Evolutionary conservation across 208 protist genomes (phyloP).

Genomic region (Leishmania amazonensis): DNA sequence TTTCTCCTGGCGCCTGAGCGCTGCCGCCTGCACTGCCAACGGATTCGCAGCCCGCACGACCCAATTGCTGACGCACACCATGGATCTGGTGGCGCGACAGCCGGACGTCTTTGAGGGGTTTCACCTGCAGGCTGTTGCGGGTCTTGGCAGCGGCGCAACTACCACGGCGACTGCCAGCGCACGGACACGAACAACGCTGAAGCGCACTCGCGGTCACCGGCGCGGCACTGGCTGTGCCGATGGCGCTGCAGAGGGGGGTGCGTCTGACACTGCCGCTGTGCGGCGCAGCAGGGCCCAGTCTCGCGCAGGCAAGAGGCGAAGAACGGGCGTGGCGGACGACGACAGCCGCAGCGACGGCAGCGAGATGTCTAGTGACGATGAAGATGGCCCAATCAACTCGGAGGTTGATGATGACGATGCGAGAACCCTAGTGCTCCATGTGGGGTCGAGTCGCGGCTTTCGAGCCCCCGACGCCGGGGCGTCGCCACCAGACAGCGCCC

Average conservation of each 20-base stretch:
- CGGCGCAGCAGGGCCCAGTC: background rate
- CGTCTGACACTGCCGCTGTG: background rate
- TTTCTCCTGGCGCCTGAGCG: conserved; percentile 21
- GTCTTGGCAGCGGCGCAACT: background rate
- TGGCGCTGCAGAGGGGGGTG: background rate
- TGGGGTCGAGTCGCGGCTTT: background rate
- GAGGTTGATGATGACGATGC: background rate
- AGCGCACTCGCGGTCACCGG: background rate
- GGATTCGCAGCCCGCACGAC: conserved; percentile 8
- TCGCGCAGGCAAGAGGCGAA: conserved; percentile 6
- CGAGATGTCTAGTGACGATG: background rate
- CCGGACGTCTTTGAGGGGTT: conserved; percentile 19
- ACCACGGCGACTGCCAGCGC: background rate
- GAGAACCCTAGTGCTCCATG: conserved; percentile 4
- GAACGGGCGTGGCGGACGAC: background rate
- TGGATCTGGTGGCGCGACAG: conserved; percentile 23
- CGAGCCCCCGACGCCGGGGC: background rate
- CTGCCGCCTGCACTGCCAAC: background rate
- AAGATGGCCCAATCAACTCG: background rate
- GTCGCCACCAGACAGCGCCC: background rate
- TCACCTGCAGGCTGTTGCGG: conserved; percentile 3
- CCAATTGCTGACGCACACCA: conserved; percentile 16
- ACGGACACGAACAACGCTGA: background rate
- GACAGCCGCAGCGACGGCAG: background rate
- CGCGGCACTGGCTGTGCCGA: background rate